Conservation (phyloP, 345 rosid genomes). For the Angophora floribunda region DNA sequence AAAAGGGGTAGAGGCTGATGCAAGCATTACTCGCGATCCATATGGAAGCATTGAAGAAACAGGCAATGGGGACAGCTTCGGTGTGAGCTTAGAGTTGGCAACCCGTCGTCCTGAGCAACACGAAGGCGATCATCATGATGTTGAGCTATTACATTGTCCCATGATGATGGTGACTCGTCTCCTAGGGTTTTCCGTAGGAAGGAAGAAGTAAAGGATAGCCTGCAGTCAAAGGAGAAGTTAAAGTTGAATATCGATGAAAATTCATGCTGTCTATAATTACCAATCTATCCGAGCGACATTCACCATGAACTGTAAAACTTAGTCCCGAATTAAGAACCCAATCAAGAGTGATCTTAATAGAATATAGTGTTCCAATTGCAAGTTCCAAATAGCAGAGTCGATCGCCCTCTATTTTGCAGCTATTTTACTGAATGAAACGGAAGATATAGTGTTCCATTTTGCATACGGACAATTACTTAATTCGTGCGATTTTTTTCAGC, state of each 20-base stretch:
- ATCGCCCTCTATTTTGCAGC: too few relatives aligned
- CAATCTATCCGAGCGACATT: background rate
- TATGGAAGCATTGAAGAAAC: constrained; percentile 15
- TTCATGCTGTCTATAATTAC: background rate
- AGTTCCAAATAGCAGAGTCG: background rate
- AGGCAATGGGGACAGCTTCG: constrained; percentile 15
- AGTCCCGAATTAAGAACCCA: background rate
- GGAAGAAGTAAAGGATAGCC: constrained; percentile 5
- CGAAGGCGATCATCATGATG: constrained; percentile 36
- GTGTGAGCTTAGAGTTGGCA: constrained; percentile 20
- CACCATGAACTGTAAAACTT: background rate
- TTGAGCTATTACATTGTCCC: constrained; percentile 24
- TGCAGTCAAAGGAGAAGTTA: constrained; percentile 18
- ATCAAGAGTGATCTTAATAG: background rate
- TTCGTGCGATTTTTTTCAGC: too few relatives aligned
- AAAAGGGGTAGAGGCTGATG: constrained; percentile 27
- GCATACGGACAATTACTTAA: too few relatives aligned
- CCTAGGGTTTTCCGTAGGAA: constrained; percentile 26
- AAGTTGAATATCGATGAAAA: constrained; percentile 12
- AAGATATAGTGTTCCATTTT: too few relatives aligned
- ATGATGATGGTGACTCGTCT: constrained; percentile 17
- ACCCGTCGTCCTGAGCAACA: constrained; percentile 13
- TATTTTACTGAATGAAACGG: too few relatives aligned
- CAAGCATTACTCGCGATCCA: constrained; percentile 15
- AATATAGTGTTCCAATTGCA: background rate